phyloP scores from a whole-genome alignment of 2,329 filamentous ascomycete species.

The Alternaria sp. region DNA sequence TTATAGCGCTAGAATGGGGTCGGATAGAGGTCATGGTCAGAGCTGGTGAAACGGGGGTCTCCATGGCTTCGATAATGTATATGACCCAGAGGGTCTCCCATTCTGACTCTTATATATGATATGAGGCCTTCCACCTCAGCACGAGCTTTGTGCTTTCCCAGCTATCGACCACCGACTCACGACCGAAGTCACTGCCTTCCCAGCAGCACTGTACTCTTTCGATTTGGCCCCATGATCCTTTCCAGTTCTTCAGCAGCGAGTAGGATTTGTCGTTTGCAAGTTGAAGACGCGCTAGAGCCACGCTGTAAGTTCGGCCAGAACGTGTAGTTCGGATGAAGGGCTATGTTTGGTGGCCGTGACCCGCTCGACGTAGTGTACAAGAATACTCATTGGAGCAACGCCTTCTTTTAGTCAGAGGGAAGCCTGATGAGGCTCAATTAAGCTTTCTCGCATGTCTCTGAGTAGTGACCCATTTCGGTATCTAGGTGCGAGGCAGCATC shows the following conservation, averaged over 20 bases:
- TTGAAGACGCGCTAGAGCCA: constrained; percentile 13
- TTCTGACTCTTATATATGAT: constrained; percentile 17
- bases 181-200: constrained; percentile 15
- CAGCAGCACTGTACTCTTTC: constrained; percentile 15
- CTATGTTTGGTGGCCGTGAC: constrained; percentile 24
- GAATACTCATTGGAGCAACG: constrained; percentile 16
- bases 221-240: constrained; percentile 24
- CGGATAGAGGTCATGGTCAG: not conserved
- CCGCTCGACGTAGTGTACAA: constrained; percentile 4
- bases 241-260: constrained; percentile 8
- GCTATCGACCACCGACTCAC: constrained; percentile 7
- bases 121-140: constrained; percentile 22
- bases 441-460: constrained; percentile 20
- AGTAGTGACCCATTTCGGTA: constrained; percentile 18
- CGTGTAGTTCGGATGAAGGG: constrained; percentile 8
- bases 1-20: not conserved
- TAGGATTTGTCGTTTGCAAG: constrained; percentile 19
- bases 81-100: not conserved
- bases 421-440: constrained; percentile 27
- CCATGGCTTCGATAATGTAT: constrained; percentile 4
- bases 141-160: constrained; percentile 12
- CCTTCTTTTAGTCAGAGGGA: constrained; percentile 15
- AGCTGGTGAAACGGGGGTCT: not conserved
- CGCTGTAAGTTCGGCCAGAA: constrained; percentile 22
- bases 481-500: constrained; percentile 20